Percentiles rank a stretch among this genome's conserved stretches.
phyloP scores from a whole-genome alignment of 2,329 filamentous ascomycete genomes.

The Nemania bipapillata region DNA sequence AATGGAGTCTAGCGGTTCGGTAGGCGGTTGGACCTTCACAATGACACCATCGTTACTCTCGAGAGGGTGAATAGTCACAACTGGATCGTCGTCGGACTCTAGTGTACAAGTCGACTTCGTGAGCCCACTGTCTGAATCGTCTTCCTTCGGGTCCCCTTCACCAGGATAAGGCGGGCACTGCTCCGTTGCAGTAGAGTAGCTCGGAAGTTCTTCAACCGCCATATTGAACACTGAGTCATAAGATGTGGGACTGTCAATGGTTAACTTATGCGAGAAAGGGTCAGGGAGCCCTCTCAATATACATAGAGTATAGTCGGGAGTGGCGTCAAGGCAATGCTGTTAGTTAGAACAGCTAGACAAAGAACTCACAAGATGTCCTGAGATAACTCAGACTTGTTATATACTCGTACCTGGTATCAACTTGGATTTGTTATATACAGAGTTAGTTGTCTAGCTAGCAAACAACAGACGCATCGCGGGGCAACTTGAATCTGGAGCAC shows the following conservation, averaged over 20 bases:
- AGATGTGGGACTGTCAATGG: neutral
- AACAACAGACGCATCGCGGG: neutral
- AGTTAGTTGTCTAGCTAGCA: neutral
- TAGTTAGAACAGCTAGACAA: neutral
- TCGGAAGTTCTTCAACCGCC: neutral
- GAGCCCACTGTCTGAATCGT: neutral
- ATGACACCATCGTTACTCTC: slow-evolving; percentile 56
- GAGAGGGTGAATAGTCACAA: slow-evolving; percentile 55
- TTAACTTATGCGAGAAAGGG: neutral
- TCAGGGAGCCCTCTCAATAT: too few species aligned
- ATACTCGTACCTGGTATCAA: too few species aligned
- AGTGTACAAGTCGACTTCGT: neutral
- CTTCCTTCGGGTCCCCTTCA: neutral
- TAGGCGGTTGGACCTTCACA: slow-evolving; percentile 60
- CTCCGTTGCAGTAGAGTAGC: neutral
- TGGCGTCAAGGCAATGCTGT: neutral
- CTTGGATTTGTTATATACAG: slow-evolving; percentile 9
- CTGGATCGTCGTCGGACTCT: slow-evolving; percentile 8
- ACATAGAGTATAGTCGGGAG: neutral
- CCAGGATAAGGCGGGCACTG: neutral
- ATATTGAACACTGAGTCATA: neutral
- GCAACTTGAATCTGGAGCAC: neutral
- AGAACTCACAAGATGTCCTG: neutral
- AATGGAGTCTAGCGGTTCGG: slow-evolving; percentile 44
- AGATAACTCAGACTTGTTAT: neutral